Evolutionary conservation across 176 grass and related monocot species (phyloP).

Genomic region (Typha latifolia): DNA sequence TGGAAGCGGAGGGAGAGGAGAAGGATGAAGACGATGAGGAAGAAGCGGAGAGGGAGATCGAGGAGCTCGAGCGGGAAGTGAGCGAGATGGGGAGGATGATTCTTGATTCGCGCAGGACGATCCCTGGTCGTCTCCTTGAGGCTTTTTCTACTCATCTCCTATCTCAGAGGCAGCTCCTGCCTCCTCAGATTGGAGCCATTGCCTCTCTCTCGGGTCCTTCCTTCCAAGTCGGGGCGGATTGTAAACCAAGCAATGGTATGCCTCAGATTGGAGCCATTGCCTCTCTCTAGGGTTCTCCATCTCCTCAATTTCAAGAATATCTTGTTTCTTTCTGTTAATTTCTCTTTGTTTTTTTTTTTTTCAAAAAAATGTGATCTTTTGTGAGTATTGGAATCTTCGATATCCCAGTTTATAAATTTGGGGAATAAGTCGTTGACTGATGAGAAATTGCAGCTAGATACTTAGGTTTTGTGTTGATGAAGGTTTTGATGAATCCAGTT

Average conservation of each 20-base stretch:
- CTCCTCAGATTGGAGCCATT: constrained; percentile 16
- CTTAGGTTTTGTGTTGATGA: too few relatives aligned
- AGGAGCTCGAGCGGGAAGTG: constrained; percentile 44
- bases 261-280: too few relatives aligned
- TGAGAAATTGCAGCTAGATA: too few relatives aligned
- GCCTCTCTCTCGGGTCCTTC: background rate
- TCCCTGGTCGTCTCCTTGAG: constrained; percentile 19
- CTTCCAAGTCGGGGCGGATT: background rate
- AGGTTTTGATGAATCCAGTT: too few relatives aligned
- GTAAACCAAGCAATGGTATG: background rate
- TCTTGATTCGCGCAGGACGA: constrained; percentile 31
- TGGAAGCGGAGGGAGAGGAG: background rate
- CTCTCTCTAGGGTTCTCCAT: background rate
- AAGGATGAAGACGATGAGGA: background rate
- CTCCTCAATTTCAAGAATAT: background rate
- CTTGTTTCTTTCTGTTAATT: background rate
- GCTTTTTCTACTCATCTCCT: background rate
- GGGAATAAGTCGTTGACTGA: too few relatives aligned
- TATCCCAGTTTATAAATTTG: too few relatives aligned
- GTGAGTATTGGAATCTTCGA: background rate
- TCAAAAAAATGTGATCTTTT: background rate
- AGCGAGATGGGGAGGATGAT: constrained; percentile 42
- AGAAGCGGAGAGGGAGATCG: constrained; percentile 17
- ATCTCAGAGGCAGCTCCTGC: constrained; percentile 23
- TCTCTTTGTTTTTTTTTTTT: background rate